Evolutionary conservation across 139 green algal species (phyloP).

Genomic region (Chlamydomonas incerta): DNA sequence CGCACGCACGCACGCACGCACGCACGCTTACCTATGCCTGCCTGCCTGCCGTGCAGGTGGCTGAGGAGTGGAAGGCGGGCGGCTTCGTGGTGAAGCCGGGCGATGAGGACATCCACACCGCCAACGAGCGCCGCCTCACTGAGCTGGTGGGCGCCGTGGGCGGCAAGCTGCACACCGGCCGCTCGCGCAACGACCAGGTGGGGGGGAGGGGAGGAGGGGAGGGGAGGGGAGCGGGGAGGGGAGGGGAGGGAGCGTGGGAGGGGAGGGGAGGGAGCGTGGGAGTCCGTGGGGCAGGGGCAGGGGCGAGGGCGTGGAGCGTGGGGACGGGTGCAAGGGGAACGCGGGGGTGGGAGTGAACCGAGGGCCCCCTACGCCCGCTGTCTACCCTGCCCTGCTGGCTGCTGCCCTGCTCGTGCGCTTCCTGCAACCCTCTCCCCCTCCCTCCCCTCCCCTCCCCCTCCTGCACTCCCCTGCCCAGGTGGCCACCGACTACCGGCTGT

Average conservation of each 20-base stretch:
- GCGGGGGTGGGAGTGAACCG: too few relatives aligned
- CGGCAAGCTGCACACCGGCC: conserved; percentile 98
- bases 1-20: too few relatives aligned
- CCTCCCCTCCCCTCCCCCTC: not conserved
- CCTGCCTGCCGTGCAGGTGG: conserved; percentile 49
- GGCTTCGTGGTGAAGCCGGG: conserved; percentile 87
- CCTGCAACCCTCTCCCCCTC: not conserved
- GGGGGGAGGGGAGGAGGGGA: not conserved
- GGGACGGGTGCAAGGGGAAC: too few relatives aligned
- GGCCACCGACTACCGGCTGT: conserved; percentile 97
- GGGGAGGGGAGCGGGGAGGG: not conserved
- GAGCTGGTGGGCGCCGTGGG: conserved; percentile 92
- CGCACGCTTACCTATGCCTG: too few relatives aligned
- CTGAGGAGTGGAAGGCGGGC: conserved; percentile 81
- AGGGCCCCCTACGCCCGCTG: too few relatives aligned
- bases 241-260: not conserved
- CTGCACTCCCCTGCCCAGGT: conserved; percentile 67
- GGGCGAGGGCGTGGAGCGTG: too few relatives aligned
- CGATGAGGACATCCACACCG: conserved; percentile 99
- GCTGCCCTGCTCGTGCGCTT: not conserved
- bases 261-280: not conserved
- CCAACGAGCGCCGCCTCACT: conserved; percentile 93
- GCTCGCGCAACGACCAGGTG: conserved; percentile 97
- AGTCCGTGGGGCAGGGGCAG: too few relatives aligned
- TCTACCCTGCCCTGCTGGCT: not conserved